phyloP scores from a whole-genome alignment of 2,329 filamentous ascomycete species.

The Penicillium sp. region DNA sequence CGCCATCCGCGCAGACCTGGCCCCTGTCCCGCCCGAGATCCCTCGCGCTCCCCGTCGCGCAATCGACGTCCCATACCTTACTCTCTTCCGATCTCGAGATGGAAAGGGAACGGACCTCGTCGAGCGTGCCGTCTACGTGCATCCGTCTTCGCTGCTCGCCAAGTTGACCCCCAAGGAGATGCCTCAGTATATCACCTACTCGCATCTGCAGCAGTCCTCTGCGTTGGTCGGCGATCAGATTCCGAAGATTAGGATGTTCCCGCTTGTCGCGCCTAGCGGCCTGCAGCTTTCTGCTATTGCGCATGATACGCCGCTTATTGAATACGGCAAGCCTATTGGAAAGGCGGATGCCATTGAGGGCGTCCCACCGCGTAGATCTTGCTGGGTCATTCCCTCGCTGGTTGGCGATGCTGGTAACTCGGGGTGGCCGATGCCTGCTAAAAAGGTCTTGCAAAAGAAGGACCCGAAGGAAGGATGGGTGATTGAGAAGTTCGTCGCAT shows the following conservation, averaged over 20 bases:
- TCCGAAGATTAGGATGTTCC: constrained; percentile 81
- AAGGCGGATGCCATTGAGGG: constrained; percentile 62
- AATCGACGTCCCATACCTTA: constrained; percentile 88
- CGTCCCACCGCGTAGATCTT: constrained; percentile 62
- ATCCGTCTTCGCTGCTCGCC: constrained; percentile 80
- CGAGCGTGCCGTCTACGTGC: constrained; percentile 77
- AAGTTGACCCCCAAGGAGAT: constrained; percentile 69
- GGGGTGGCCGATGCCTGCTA: constrained; percentile 84
- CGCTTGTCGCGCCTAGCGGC: constrained; percentile 76
- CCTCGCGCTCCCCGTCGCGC: constrained; percentile 74
- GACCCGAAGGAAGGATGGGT: constrained; percentile 74
- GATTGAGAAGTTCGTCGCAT: constrained; percentile 56
- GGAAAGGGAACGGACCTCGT: constrained; percentile 46
- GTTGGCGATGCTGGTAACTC: constrained; percentile 67
- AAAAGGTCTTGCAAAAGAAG: constrained; percentile 79
- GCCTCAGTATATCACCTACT: constrained; percentile 85
- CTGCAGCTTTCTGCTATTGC: constrained; percentile 76
- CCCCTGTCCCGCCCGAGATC: constrained; percentile 69
- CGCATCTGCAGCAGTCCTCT: constrained; percentile 72
- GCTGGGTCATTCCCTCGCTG: constrained; percentile 79
- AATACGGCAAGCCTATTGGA: constrained; percentile 88
- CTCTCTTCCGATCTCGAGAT: constrained; percentile 70
- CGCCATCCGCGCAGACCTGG: constrained; percentile 85
- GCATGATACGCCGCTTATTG: constrained; percentile 79
- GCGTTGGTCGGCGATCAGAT: constrained; percentile 57